Base-by-base conservation (phyloP, 441 rosid genomes). In the Croton setiger region DNA sequence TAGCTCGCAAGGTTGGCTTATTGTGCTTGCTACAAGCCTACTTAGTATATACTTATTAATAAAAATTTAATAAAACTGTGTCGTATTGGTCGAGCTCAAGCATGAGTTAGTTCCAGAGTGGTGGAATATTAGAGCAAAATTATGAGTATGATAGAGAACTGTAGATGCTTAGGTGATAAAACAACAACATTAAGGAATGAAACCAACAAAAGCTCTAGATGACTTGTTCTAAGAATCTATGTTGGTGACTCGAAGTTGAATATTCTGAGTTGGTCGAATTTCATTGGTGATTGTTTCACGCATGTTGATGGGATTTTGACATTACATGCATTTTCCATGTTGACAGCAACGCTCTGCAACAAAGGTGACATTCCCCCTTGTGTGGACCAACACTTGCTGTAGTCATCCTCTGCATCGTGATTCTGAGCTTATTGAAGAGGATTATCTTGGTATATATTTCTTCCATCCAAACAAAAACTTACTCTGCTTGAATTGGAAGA, bases 351-450 rank as follows among this genome's bases (percentile, higher is more conserved):
- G 97, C 49, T 94, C 97, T 74, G 88, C 85, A 43, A 88, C 97
- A 20, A 94, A 94, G 82, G 98, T 94, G 58, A 94, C 99, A 23
- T 92, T 94, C 72, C 99, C 99, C 63, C 94, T 87, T 47, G 97
- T 91, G 74, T 91, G 98, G 98, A 94, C 98, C 49, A 94, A 94
- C 90, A 91, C 98, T 60, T 94, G 98, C 82, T 94, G 98, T 81
- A 94, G 97, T 83, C 98, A 94, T 76, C 97, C 98, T 23, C 79
- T 94, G 58, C 83, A 84, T 81, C 95, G 97, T 70, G 96, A 90
- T 64, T 82, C 98, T 17, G 98, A 94, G 85, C 97, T 94, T 49
- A 82, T 88, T 51, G 78, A 83, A 0, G 93, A 89, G 77, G 80
- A 85, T 53, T 72, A 79, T 43, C 97, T 87, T 45, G 97, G 97